A percentile compares a stretch with the other conserved stretches of the same genome.
Conservation (phyloP, 371 early-diverging fungal genomes). For the Mycotypha africana region DNA sequence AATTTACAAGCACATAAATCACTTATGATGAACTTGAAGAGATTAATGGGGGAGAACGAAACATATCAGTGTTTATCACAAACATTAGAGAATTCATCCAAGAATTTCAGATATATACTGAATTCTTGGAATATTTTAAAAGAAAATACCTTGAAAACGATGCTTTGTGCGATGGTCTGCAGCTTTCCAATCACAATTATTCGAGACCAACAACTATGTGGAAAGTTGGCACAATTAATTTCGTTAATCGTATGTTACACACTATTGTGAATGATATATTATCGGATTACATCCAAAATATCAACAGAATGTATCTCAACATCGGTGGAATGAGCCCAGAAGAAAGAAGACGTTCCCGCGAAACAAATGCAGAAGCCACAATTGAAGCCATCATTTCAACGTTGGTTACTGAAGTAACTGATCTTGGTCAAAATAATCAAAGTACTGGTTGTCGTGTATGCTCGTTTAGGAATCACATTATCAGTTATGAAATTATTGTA, state of each 20-base stretch:
- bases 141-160: background rate
- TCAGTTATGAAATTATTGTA: background rate
- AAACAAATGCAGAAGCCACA: background rate
- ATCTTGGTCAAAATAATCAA: background rate
- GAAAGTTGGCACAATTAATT: conserved; percentile 8
- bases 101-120: background rate
- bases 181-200: background rate
- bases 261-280: background rate
- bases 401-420: background rate
- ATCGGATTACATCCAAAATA: background rate
- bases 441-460: background rate
- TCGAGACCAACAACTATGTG: conserved; percentile 2
- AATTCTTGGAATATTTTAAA: background rate
- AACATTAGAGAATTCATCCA: background rate
- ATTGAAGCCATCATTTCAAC: background rate
- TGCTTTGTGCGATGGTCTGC: background rate
- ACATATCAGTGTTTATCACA: background rate
- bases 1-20: background rate
- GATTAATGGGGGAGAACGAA: background rate
- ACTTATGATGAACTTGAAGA: background rate
- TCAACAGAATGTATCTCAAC: background rate
- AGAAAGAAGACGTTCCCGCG: conserved; percentile 2
- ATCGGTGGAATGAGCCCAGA: conserved; percentile 3
- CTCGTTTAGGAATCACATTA: background rate
- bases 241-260: conserved; percentile 2